These are phyloP conservation scores for Pezicula neosporulosa DNA, from an alignment of 2,329 filamentous ascomycete genomes.

Conservation along the genomic window DNA sequence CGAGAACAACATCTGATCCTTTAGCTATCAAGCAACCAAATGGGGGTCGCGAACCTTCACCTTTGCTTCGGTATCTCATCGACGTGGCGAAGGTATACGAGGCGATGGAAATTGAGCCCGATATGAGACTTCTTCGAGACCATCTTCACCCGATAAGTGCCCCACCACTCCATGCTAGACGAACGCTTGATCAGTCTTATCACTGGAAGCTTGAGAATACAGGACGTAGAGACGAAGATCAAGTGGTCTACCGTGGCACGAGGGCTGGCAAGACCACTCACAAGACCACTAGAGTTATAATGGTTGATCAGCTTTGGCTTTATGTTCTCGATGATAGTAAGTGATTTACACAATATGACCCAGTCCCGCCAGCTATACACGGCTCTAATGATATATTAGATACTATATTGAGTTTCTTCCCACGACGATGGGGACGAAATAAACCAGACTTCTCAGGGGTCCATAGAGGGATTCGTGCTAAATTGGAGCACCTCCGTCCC, in stretches of 20 bases:
- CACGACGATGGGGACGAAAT: constrained; percentile 37
- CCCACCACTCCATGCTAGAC: constrained; percentile 29
- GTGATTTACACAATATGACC: neutral
- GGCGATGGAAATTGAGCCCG: constrained; percentile 15
- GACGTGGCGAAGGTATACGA: constrained; percentile 12
- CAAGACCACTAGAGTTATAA: constrained; percentile 29
- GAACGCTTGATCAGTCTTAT: constrained; percentile 43
- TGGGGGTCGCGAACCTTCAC: neutral
- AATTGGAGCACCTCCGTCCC: constrained; percentile 21
- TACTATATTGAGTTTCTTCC: constrained; percentile 38
- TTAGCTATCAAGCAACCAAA: no score
- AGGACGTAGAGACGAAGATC: constrained; percentile 18
- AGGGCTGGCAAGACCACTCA: neutral
- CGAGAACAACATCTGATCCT: neutral
- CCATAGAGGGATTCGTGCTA: constrained; percentile 34
- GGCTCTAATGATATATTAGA: constrained; percentile 12
- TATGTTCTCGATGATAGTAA: constrained; percentile 34
- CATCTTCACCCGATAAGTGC: constrained; percentile 6
- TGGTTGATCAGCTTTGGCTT: constrained; percentile 43
- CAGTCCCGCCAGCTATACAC: neutral
- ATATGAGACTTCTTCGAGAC: constrained; percentile 14
- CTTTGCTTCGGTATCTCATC: constrained; percentile 12
- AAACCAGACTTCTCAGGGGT: constrained; percentile 33
- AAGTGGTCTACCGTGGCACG: constrained; percentile 21
- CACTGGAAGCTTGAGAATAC: constrained; percentile 36